Evolutionary conservation across 2,329 filamentous ascomycete species (phyloP).

Genomic region (Xylaria sp.): DNA sequence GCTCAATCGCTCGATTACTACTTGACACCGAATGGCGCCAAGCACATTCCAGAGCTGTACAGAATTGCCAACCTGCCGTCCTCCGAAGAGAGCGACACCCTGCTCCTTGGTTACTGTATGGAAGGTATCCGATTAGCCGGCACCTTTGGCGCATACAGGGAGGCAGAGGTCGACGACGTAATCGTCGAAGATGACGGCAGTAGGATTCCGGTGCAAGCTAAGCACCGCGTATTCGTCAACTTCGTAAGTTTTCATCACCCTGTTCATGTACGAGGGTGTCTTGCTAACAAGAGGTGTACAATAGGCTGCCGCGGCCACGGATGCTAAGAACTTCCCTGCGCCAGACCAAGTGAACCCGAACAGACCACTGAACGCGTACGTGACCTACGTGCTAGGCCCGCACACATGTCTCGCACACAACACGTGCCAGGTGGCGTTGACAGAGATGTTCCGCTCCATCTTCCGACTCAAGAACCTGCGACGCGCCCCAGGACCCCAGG

Average conservation of each 20-base stretch:
- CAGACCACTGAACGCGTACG: constrained; percentile 71
- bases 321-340: constrained; percentile 68
- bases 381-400: constrained; percentile 71
- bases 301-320: constrained; percentile 61
- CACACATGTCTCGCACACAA: constrained; percentile 71
- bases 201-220: constrained; percentile 61
- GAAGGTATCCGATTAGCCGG: constrained; percentile 77
- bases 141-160: constrained; percentile 69
- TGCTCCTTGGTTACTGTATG: constrained; percentile 74
- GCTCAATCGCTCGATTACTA: constrained; percentile 79
- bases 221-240: constrained; percentile 71
- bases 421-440: constrained; percentile 69
- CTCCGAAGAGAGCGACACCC: constrained; percentile 67
- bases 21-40: constrained; percentile 64
- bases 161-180: constrained; percentile 58
- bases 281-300: constrained; percentile 6
- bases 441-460: constrained; percentile 74
- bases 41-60: constrained; percentile 69
- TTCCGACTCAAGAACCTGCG: constrained; percentile 70
- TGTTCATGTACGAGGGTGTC: background rate
- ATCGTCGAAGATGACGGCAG: constrained; percentile 63
- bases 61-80: constrained; percentile 65
- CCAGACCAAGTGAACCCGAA: constrained; percentile 70
- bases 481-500: constrained; percentile 70
- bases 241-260: constrained; percentile 57